A percentile compares a stretch with the other conserved stretches of the same genome.
Evolutionary conservation across 129 eudicot species (phyloP).

Genomic region (Lonicera japonica): DNA sequence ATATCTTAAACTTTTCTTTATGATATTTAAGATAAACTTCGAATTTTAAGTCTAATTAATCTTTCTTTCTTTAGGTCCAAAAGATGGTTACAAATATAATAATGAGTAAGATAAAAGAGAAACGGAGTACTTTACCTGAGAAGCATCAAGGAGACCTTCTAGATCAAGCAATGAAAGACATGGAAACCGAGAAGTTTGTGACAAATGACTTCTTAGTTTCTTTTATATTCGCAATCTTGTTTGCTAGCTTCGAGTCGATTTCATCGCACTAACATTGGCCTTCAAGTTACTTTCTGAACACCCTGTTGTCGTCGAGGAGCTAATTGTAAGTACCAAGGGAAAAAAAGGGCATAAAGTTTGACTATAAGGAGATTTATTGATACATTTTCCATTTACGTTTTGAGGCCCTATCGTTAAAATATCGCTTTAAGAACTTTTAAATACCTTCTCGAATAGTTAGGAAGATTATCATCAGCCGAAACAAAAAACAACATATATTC

Average conservation of each 20-base stretch:
- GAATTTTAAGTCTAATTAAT: no score
- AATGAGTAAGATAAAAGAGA: background rate
- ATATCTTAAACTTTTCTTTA: no score
- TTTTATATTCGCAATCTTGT: background rate
- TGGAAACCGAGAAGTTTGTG: background rate
- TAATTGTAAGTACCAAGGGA: background rate
- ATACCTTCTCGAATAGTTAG: no score
- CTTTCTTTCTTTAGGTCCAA: background rate
- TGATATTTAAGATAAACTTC: no score
- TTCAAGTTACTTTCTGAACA: background rate
- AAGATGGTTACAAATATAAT: background rate
- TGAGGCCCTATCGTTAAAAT: no score
- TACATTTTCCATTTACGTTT: no score
- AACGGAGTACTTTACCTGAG: background rate
- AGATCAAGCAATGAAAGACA: background rate
- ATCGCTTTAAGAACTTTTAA: no score
- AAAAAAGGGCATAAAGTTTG: no score
- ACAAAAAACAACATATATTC: no score
- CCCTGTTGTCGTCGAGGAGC: background rate
- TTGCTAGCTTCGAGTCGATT: background rate
- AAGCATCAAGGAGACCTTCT: background rate
- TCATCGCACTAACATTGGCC: background rate
- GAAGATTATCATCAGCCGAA: no score
- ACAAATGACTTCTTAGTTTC: background rate
- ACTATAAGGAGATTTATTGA: no score